phyloP scores from a whole-genome alignment of 2,329 filamentous ascomycete species.

The Ambrosiella xylebori region DNA sequence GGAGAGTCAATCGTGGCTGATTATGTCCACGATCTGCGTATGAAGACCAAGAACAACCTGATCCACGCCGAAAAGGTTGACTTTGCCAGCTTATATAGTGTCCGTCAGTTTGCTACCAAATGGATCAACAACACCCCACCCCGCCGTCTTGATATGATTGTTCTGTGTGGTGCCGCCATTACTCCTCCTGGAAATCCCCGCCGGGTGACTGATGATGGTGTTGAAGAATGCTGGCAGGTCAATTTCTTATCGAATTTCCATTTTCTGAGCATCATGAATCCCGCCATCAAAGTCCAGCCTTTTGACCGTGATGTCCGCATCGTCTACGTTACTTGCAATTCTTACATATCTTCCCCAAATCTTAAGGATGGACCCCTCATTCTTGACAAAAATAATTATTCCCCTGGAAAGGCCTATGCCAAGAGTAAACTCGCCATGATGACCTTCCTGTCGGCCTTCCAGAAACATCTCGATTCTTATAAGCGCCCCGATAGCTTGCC shows the following conservation, averaged over 20 bases:
- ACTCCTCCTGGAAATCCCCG: constrained; percentile 48
- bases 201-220: constrained; percentile 52
- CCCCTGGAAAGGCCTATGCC: constrained; percentile 41
- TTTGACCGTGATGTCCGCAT: constrained; percentile 85
- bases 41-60: constrained; percentile 60
- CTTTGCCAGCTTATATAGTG: constrained; percentile 70
- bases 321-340: constrained; percentile 70
- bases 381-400: constrained; percentile 33
- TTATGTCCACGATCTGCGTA: constrained; percentile 75
- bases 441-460: constrained; percentile 76
- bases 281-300: constrained; percentile 77
- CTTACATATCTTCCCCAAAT: constrained; percentile 65
- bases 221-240: constrained; percentile 83
- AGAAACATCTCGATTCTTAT: constrained; percentile 78
- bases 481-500: constrained; percentile 68
- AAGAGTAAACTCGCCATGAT: constrained; percentile 64
- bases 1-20: constrained; percentile 81
- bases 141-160: constrained; percentile 72
- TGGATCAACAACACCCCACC: constrained; percentile 95
- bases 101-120: constrained; percentile 84
- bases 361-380: constrained; percentile 31
- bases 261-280: constrained; percentile 75
- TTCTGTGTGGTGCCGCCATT: constrained; percentile 68
- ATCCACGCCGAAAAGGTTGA: constrained; percentile 95
- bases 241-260: constrained; percentile 97